Evolutionary conservation across 164 flowering plant genomes (phyloP), one percentile per base, ranked within the genome.

Genomic region (Sextonia rubra): DNA sequence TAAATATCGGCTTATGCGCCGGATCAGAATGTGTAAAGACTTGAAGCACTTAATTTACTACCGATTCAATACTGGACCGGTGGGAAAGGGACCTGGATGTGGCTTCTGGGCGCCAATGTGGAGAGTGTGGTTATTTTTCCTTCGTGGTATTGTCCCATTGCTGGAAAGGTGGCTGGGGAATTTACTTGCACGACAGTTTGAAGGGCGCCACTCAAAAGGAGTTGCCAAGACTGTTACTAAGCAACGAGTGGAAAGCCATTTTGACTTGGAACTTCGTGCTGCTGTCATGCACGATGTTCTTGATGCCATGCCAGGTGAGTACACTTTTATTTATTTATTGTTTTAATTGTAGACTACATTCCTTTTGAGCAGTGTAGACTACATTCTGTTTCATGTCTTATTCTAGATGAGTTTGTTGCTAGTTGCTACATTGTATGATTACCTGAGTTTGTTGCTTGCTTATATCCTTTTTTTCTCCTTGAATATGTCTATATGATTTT

Each of bases 101-200:
- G 99, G 99, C 47, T 89, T 96, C 73, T 96, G 99, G 99, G 99
- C 99, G 12, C 97, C 99, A 29, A 96, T 96, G 99, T 96, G 99
- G 99, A 88, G 99, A 81, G 99, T 96, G 6, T 96, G 99, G 99
- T 77, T 96, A 75, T 96, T 96, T 78, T 96, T 96, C 85, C 95
- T 96, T 60, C 92, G 99, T 71, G 99, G 99, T 18, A 96, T 96
- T 76, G 99, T 96, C 68, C 99, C 99, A 73, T 77, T 96, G 55
- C 79, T 96, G 60, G 99, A 96, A 75, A 80, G 99, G 65, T 96
- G 99, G 99, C 79, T 96, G 69, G 99, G 99, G 14, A 96, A 96
- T 83, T 82, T 96, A 74, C 91, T 96, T 66, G 99, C 99, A 11
- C 83, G 99, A 1, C 99, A 96, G 74, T 96, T 96, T 85, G 99